These are phyloP conservation scores for Lichenothelia convexa DNA, from an alignment of 495 filamentous ascomycete species.

Conservation along the genomic window DNA sequence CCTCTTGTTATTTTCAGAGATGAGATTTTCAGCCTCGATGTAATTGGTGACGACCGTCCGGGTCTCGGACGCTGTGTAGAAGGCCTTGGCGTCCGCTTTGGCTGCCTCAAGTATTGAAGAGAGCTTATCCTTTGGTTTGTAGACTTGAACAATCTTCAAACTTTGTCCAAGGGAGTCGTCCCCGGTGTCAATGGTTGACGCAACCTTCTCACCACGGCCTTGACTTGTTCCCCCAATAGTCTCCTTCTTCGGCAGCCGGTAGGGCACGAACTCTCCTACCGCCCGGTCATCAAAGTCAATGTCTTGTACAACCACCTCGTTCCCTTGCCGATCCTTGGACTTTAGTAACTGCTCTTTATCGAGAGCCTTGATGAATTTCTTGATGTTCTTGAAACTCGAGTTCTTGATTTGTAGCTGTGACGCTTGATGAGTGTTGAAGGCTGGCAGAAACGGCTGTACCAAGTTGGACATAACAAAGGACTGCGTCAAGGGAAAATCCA, in stretches of 20 bases:
- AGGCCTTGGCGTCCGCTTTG: slow-evolving; percentile 27
- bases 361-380: slow-evolving; percentile 54
- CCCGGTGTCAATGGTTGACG: slow-evolving; percentile 19
- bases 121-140: slow-evolving; percentile 37
- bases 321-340: slow-evolving; percentile 46
- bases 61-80: slow-evolving; percentile 34
- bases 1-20: slow-evolving; percentile 39
- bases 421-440: slow-evolving; percentile 33
- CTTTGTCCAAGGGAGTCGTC: slow-evolving; percentile 39
- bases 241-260: slow-evolving; percentile 40
- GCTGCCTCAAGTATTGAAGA: slow-evolving; percentile 34
- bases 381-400: slow-evolving; percentile 55
- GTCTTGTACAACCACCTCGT: slow-evolving; percentile 47
- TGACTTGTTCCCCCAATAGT: slow-evolving; percentile 22
- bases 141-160: slow-evolving; percentile 34
- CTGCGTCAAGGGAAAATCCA: slow-evolving; percentile 44
- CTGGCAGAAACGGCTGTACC: slow-evolving; percentile 49
- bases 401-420: slow-evolving; percentile 53
- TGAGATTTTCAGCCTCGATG: slow-evolving; percentile 29
- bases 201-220: slow-evolving; percentile 25
- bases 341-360: slow-evolving; percentile 46
- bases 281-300: slow-evolving; percentile 43
- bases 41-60: slow-evolving; percentile 34
- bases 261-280: slow-evolving; percentile 40
- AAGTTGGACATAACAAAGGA: slow-evolving; percentile 48